Base-by-base conservation (phyloP, 495 filamentous ascomycete genomes). In the Xylaria longipes region DNA sequence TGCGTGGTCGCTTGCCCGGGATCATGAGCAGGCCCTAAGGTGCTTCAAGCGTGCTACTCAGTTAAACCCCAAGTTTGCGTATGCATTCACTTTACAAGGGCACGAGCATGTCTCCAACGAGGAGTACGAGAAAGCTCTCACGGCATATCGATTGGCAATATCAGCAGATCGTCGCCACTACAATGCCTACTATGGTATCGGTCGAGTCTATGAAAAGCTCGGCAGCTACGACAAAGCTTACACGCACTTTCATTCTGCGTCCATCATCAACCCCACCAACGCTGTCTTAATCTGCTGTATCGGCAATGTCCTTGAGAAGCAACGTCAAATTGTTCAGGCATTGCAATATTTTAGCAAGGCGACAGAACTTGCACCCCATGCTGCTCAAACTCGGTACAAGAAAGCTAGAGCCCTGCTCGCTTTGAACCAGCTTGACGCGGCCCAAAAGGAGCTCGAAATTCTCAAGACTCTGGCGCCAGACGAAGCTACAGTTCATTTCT, bases 101-200 rank as follows among this genome's bases (percentile, higher is more conserved):
- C 96, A 99, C 77, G 96, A 99, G 78, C 94, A 97, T 79, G 91
- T 98, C n/a, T 87, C 91, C 29, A 98, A 97, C 71, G 96, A 99
- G 76, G 96, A 99, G 80, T 97, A 94, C 76, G 95, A 98, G 83
- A 97, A 97, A 73, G 96, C 96, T 1, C 86, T 97, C 15, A 88
- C 89, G 41, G 89, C 93, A 15, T 99, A 97, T 78, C 89, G 96
- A 46, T 86, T 88, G 35, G 94, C 93, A 2, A 91, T 98, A 71
- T 86, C 89, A 41, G 94, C 93, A 0, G 95, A 99, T 74, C 90
- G 86, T 64, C 88, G 97, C 17, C 94, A 97, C 81, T 99, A 98
- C 82, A 97, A 97, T 77, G 95, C 94, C 35, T 98, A 95, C 89
- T 99, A 99, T 78, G 96, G 96, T 35, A 89, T 99, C 56, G 96